Evolutionary conservation across 257 asterid genomes (phyloP).

Genomic region (Rehmannia glutinosa): DNA sequence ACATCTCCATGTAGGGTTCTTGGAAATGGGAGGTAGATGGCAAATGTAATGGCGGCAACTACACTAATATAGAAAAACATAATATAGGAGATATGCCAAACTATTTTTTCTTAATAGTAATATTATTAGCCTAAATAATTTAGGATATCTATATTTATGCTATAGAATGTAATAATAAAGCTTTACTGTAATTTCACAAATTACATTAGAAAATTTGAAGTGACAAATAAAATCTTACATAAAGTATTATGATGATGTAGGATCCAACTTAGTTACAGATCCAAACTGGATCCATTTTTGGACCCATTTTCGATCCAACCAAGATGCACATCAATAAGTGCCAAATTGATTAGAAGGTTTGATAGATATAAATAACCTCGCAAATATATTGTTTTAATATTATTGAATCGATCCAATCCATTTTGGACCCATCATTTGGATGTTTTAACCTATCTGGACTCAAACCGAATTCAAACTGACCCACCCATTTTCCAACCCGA

Average conservation of each 20-base stretch:
- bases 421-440: background rate
- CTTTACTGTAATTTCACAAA: no score
- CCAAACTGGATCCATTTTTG: background rate
- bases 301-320: background rate
- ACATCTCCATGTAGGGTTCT: no score
- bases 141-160: no score
- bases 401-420: background rate
- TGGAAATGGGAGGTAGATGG: no score
- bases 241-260: background rate
- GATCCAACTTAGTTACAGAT: background rate
- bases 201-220: background rate
- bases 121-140: no score
- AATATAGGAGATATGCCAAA: no score
- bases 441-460: constrained; percentile 1
- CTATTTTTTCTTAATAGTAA: no score
- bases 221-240: background rate
- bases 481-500: background rate
- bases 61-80: no score
- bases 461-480: background rate
- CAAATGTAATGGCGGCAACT: no score
- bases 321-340: background rate
- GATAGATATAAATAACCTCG: background rate
- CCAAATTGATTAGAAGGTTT: background rate
- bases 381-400: background rate
- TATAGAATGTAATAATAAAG: no score